Base-by-base conservation (phyloP, 345 rosid species). In the Isatis tinctoria region DNA sequence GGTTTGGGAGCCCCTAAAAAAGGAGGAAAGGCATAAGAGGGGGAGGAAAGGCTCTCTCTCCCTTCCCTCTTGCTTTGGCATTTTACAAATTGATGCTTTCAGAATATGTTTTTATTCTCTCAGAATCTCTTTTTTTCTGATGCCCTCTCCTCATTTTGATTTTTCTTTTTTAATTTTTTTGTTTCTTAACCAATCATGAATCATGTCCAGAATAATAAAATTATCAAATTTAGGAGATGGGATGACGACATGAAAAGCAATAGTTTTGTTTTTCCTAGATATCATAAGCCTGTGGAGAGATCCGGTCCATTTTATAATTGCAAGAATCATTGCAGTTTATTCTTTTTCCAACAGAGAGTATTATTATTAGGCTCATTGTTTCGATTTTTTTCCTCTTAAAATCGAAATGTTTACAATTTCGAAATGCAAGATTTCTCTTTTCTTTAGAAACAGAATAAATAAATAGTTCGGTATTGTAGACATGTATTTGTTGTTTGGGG, bases 71-170 rank as follows among this genome's bases (percentile, higher is more conserved):
- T 17, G n/a, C 44, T 52, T 51, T 40, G 66, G 68, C 24, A 32
- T 49, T 60, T 60, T 10, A 36, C 6, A 37, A 45, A 18, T 54
- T 48, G 72, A 69, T 69, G 74, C 64, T 54, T 48, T 35, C 30
- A 13, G 75, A 69, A 76, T 76, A 70, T 76, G 51, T 53, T 76
- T 53, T 75, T 52, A 74, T 48, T 66, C 78, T 39, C 14, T 37
- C 52, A 2, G 73, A 37, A 67, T 66, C 73, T 74, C 60, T 10
- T n/a, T 35, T 44, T 35, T 12, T 8, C n/a, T 41, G 26, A 64
- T 73, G 37, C 47, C 2, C 44, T 17, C 14, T 47, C 28, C 22
- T 24, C 35, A 30, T 30, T 8, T 51, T 48, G 0, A 3, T 62
- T 14, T n/a, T 10, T 41, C 4, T 0, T 0, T 8, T 49, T 17